Base-by-base conservation (phyloP, 2,329 filamentous ascomycete genomes). In the Fusarium anguioides region DNA sequence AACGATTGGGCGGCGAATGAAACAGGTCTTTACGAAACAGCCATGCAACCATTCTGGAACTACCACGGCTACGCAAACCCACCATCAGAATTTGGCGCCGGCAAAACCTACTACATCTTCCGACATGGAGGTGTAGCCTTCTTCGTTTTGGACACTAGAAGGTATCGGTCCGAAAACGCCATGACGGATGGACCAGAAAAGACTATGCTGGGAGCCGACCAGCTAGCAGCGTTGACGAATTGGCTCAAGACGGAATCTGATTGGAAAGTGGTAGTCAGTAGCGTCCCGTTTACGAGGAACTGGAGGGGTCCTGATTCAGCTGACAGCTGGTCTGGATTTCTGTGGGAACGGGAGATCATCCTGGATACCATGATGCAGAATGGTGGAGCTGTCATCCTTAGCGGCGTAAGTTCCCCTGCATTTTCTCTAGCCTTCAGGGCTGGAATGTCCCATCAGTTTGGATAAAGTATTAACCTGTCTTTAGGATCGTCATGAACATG, bases 1-100 rank as follows among this genome's bases (percentile, higher is more conserved):
- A 51, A 51, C 8, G 39, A 51, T 14, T 51, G 39, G 48, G 48
- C 48, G 8, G 10, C 27, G 3, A 51, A 51, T 10, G n/a, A 51
- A 11, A 46, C 21, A 5, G 39, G 14, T 0, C 39, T 51, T 17
- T 51, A 51, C 11, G 23, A 20, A 5, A 21, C 27, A 3, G 39
- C 48, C 4, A 51, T 51, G 27, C 37, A n/a, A 1, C 48, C 48
- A 8, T 51, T 46, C 14, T 46, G 39, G 48, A 35, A 33, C 1
- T 46, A 51, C 7, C 39, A 51, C 12, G 48, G 48, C n/a, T 24
- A 51, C 4, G 37, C 21, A 2, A 51, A 45, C 10, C 48, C 48
- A 0, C 17, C 21, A 6, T 51, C 48, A n/a, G n/a, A 45, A n/a
- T 51, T 33, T 20, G 48, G 48, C 6, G 7, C n/a, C 1, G 10